Base-by-base conservation (phyloP, 2,329 filamentous ascomycete species). In the Aspergillus sp. region DNA sequence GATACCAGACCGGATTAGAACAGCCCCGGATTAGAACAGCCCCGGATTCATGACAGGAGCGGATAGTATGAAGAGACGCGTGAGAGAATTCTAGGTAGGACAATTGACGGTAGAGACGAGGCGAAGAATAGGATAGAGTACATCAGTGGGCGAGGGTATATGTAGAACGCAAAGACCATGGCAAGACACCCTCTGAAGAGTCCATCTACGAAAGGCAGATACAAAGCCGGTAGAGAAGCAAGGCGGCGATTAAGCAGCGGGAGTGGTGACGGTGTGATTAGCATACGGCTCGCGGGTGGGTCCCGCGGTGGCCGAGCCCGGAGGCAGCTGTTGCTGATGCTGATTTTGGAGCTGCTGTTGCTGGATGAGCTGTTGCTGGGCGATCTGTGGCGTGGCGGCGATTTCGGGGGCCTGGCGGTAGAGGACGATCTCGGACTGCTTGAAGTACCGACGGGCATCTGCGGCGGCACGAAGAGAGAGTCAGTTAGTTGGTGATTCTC, bases 361-460 rank as follows among this genome's bases (percentile, higher is more conserved):
- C 49, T 73, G 71, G 48, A 72, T 68, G 55, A 66, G 65, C 53
- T 74, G 71, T 52, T 75, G 73, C 46, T 68, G 66, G 21, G 69
- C 70, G 48, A 73, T 68, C 49, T 71, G 67, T 13, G 71, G 69
- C 6, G 71, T 74, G n/a, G 67, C 61, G 20, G 70, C 69, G 52
- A 75, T 70, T 55, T 78, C 76, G 45, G 77, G 77, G 21, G 76
- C 73, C 67, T 97, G 94, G 60, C 94, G 87, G 78, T 89, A 97
- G 48, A 99, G 86, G 53, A 97, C 92, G 70, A 99, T 99, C 77
- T 99, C 94, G 48, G 91, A 97, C 74, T 99, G 94, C 75, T 99
- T 99, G 78, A 99, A 99, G 77, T 99, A 99, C 65, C 94, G 86
- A 65, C 94, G 86, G 46, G 94, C 94, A 73, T 99, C 94, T 92